Evolutionary conservation across 768 basidiomycete genomes (phyloP).

Genomic region (Lentinula sp.): DNA sequence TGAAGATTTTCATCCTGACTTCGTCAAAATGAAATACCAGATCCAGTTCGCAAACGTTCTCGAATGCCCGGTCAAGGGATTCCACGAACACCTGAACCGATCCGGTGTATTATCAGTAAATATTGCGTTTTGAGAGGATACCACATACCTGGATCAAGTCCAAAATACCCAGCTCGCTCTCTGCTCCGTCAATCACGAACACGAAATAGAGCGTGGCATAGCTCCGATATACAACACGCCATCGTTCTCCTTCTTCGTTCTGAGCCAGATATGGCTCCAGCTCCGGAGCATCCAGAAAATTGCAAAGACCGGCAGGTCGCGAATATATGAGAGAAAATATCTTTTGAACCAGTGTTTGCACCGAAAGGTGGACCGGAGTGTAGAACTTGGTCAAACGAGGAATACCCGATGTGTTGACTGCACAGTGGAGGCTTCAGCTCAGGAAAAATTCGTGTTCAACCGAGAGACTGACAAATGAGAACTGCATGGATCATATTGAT

Average conservation of each 20-base stretch:
- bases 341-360: conserved; percentile 72
- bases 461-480: conserved; percentile 60
- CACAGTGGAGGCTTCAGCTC: conserved; percentile 6
- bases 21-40: conserved; percentile 99
- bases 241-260: conserved; percentile 51
- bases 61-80: conserved; percentile 90
- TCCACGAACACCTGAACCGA: conserved; percentile 86
- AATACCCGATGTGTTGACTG: conserved; percentile 92
- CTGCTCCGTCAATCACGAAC: conserved; percentile 92
- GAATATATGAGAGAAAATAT: conserved; percentile 86
- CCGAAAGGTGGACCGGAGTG: conserved; percentile 64
- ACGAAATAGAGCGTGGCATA: conserved; percentile 98
- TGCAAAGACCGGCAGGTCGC: conserved; percentile 81
- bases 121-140: not conserved
- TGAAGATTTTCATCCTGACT: conserved; percentile 35
- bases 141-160: conserved; percentile 88
- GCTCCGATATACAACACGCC: conserved; percentile 89
- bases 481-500: conserved; percentile 75
- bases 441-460: not conserved
- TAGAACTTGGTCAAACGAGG: conserved; percentile 86
- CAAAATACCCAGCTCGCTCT: conserved; percentile 94
- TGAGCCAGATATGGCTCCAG: conserved; percentile 69
- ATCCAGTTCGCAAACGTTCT: conserved; percentile 98
- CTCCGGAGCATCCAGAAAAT: conserved; percentile 93
- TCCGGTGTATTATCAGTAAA: not conserved